Conservation (phyloP, 2,329 filamentous ascomycete species). For the Colletotrichum aenigma region DNA sequence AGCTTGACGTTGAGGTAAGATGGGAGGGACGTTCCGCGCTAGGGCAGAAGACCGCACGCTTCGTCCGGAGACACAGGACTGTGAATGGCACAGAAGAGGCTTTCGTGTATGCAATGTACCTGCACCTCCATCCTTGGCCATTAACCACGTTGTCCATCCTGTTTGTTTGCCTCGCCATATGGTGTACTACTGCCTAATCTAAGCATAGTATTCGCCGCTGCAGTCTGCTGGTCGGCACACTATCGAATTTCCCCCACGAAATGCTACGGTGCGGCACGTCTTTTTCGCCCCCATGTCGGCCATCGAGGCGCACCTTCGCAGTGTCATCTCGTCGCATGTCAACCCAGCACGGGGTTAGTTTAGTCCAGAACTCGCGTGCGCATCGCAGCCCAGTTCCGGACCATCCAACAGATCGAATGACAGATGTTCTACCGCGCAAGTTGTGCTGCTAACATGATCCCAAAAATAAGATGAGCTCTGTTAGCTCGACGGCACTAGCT, state of each 20-base stretch:
- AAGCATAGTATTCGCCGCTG: background rate
- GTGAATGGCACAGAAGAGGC: background rate
- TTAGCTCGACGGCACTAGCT: background rate
- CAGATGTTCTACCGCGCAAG: background rate
- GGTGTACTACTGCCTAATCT: background rate
- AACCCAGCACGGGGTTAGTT: background rate
- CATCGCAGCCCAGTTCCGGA: background rate
- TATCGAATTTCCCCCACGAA: conserved; percentile 14
- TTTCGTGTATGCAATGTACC: conserved; percentile 19
- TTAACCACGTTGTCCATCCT: background rate
- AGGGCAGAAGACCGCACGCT: background rate
- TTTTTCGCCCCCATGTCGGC: background rate
- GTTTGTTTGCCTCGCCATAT: background rate
- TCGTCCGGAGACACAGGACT: background rate
- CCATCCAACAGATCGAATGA: background rate
- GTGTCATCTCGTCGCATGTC: background rate
- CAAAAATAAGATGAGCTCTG: background rate
- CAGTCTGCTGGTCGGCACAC: background rate
- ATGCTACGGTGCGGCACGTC: conserved; percentile 5
- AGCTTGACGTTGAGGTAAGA: background rate
- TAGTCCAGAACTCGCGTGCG: background rate
- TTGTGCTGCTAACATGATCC: background rate
- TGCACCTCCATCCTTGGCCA: background rate
- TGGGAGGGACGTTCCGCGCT: background rate
- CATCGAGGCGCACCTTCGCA: background rate